Evolutionary conservation across 2,329 filamentous ascomycete species (phyloP).

Genomic region (Colletotrichum karsti): DNA sequence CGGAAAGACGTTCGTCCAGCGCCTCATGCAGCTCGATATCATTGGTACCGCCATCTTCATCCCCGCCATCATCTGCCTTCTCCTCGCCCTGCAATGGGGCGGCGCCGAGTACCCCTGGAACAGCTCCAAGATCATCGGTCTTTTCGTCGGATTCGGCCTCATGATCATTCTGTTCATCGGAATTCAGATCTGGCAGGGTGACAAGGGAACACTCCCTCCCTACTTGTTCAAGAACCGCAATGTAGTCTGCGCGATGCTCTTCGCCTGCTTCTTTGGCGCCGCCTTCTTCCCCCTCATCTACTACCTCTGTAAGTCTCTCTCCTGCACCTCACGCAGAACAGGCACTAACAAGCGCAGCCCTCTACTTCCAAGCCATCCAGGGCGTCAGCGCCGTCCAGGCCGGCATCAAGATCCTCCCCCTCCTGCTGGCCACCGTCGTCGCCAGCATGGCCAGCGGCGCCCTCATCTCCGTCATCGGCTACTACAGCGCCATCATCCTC

Average conservation of each 20-base stretch:
- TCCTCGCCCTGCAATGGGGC: slow-evolving; percentile 67
- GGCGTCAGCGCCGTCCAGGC: slow-evolving; percentile 61
- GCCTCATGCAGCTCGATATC: slow-evolving; percentile 57
- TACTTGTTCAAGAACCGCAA: slow-evolving; percentile 56
- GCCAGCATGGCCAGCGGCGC: slow-evolving; percentile 53
- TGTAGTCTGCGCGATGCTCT: slow-evolving; percentile 46
- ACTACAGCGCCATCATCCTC: slow-evolving; percentile 51
- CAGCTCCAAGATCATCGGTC: slow-evolving; percentile 55
- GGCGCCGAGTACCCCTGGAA: slow-evolving; percentile 61
- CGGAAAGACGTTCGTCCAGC: slow-evolving; percentile 41
- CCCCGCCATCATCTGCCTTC: slow-evolving; percentile 59
- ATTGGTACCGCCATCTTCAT: slow-evolving; percentile 64
- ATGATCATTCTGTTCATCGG: slow-evolving; percentile 56
- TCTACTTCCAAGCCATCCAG: slow-evolving; percentile 64
- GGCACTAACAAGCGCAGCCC: slow-evolving; percentile 39
- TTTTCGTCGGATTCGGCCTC: slow-evolving; percentile 57
- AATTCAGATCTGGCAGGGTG: slow-evolving; percentile 54
- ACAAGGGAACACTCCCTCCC: slow-evolving; percentile 58
- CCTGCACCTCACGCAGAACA: not conserved
- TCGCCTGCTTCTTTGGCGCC: slow-evolving; percentile 58
- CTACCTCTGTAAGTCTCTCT: slow-evolving; percentile 54
- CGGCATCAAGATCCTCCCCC: slow-evolving; percentile 63
- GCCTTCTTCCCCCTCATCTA: slow-evolving; percentile 63
- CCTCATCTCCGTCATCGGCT: slow-evolving; percentile 52
- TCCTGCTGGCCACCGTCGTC: slow-evolving; percentile 60